Conservation (phyloP, 106 monocot genomes). For the Dendrobium huoshanense region DNA sequence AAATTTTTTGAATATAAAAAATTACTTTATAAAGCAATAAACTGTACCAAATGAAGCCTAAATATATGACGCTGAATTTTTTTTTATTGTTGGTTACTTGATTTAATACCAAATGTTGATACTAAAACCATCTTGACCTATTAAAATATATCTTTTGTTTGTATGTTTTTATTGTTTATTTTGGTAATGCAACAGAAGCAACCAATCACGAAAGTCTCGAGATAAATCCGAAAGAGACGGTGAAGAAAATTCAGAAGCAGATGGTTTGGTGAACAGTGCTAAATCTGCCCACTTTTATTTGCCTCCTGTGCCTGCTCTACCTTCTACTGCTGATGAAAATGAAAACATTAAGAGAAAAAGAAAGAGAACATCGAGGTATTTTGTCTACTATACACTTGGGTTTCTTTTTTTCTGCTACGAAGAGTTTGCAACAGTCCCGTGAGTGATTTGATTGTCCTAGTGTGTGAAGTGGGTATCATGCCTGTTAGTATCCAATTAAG, state of each 20-base stretch:
- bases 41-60: too few species aligned
- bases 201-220: background rate
- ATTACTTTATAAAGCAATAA: too few species aligned
- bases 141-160: background rate
- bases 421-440: background rate
- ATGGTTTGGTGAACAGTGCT: background rate
- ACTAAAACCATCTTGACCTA: background rate
- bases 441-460: too few species aligned
- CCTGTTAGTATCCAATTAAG: too few species aligned
- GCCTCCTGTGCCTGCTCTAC: background rate
- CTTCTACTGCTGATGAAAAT: background rate
- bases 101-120: background rate
- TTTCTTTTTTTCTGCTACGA: background rate
- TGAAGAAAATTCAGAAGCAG: background rate
- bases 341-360: slow-evolving; percentile 2
- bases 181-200: background rate
- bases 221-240: background rate
- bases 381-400: background rate
- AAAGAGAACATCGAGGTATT: slow-evolving; percentile 21
- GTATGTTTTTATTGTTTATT: background rate
- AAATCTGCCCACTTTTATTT: background rate
- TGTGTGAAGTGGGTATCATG: too few species aligned
- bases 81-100: background rate
- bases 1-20: too few species aligned
- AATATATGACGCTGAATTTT: too few species aligned